A percentile compares a stretch with the other conserved stretches of the same genome.
phyloP scores from a whole-genome alignment of 2,329 filamentous ascomycete species.

The Pseudocercospora ulei region DNA sequence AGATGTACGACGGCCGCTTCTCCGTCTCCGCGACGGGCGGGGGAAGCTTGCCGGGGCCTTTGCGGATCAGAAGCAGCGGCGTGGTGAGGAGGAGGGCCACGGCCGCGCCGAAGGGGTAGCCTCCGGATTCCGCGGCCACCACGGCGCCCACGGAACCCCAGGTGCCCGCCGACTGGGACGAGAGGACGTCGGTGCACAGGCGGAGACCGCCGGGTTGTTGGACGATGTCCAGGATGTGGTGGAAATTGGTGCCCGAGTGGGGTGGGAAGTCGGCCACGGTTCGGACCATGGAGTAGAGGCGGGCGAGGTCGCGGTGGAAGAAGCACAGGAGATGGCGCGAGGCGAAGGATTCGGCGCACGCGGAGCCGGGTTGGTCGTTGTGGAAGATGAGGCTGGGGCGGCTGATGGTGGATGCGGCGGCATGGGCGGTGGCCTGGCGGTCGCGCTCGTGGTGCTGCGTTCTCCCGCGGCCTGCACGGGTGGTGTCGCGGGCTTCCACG shows the following conservation, averaged over 20 bases:
- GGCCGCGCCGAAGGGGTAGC: slow-evolving; percentile 48
- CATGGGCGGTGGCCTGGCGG: slow-evolving; percentile 1
- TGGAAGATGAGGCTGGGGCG: slow-evolving; percentile 44
- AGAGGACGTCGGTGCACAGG: slow-evolving; percentile 46
- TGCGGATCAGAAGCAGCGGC: slow-evolving; percentile 46
- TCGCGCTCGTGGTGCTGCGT: slow-evolving; percentile 18
- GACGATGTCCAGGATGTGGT: slow-evolving; percentile 49
- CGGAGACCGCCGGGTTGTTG: slow-evolving; percentile 45
- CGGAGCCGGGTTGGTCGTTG: slow-evolving; percentile 42
- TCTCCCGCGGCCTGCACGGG: slow-evolving; percentile 35
- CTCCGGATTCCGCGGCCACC: slow-evolving; percentile 49
- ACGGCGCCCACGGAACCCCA: slow-evolving; percentile 44
- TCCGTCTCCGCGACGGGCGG: slow-evolving; percentile 46
- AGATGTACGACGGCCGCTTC: slow-evolving; percentile 48
- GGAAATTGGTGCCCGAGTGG: slow-evolving; percentile 46
- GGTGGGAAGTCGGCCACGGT: slow-evolving; percentile 45
- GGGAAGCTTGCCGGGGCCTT: slow-evolving; percentile 50
- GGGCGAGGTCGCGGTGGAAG: slow-evolving; percentile 41
- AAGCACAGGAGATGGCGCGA: slow-evolving; percentile 39
- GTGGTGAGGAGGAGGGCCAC: slow-evolving; percentile 39
- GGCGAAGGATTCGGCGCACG: slow-evolving; percentile 20
- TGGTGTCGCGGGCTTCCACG: slow-evolving; percentile 39
- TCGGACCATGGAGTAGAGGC: slow-evolving; percentile 45
- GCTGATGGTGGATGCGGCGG: slow-evolving; percentile 19
- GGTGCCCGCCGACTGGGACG: slow-evolving; percentile 39